These are phyloP conservation scores for Trichosporon ovoides DNA, from an alignment of 1,284 basidiomycete species.

Conservation along the genomic window DNA sequence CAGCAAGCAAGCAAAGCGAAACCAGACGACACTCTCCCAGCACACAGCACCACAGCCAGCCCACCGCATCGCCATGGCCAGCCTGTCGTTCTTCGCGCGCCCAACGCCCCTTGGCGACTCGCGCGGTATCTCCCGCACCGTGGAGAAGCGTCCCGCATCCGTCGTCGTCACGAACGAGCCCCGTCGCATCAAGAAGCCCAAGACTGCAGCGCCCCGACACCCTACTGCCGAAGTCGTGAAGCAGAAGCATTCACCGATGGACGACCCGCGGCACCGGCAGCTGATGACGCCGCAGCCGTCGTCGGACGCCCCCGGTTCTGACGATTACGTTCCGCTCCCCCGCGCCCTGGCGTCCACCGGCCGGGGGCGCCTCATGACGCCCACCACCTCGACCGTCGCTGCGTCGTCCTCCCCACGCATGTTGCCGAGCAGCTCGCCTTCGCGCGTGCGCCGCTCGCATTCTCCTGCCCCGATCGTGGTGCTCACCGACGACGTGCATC, in stretches of 20 bases:
- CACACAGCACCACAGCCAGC: not conserved
- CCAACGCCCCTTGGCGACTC: not conserved
- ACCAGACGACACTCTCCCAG: no score
- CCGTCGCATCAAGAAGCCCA: not conserved
- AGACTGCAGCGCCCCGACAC: no score
- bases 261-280: not conserved
- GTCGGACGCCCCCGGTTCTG: slow-evolving; percentile 13
- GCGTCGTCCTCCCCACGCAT: slow-evolving; percentile 38
- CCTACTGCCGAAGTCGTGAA: no score
- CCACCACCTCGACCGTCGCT: slow-evolving; percentile 42
- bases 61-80: not conserved
- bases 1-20: no score
- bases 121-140: not conserved
- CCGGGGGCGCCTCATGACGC: slow-evolving; percentile 27
- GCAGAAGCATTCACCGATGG: not conserved
- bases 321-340: slow-evolving; percentile 21
- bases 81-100: slow-evolving; percentile 4
- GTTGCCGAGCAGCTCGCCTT: slow-evolving; percentile 21
- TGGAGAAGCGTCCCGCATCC: not conserved
- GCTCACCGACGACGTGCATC: slow-evolving; percentile 22
- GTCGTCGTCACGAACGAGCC: not conserved
- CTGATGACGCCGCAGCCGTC: slow-evolving; percentile 25
- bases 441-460: no score
- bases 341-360: not conserved
- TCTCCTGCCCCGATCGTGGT: no score